Evolutionary conservation across 1,284 basidiomycete genomes (phyloP), one percentile per base, ranked within the genome.

Genomic region (Malassezia restricta): DNA sequence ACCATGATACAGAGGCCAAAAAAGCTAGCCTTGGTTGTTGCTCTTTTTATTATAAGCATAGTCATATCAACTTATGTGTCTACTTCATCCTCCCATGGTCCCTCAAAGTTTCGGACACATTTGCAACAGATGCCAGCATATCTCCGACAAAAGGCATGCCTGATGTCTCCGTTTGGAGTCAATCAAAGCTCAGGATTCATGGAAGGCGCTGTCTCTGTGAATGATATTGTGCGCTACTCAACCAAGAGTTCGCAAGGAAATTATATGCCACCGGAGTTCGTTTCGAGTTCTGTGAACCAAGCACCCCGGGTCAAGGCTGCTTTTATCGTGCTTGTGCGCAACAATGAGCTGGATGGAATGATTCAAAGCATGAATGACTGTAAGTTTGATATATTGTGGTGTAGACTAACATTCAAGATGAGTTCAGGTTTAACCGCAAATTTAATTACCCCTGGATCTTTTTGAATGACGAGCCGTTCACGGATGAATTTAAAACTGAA

Each of bases 371-470:
- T 75, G 43, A 48, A 58, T 4, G 53, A 59, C 43, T 43, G 56
- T 55, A 44, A 15, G 56, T 56, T 1, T 1, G n/a, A 7, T n/a
- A 0, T 39, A 8, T 20, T n/a, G 42, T 35, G 15, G 27, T 8
- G 54, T 5, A n/a, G 8, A 11, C 1, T 38, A 8, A 30, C 17
- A 35, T 43, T 24, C 12, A 28, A 12, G 55, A 61, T 38, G 57
- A 64, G 58, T 54, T 57, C 42, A 63, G 68, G 12, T 74, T 74
- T 61, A 73, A 73, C 54, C 56, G 59, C 28, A 65, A 65, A 37
- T 71, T 65, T 44, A 62, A 68, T 43, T 76, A 76, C 44, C 72
- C 74, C 7, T 76, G 71, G 61, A 63, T 74, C 54, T 75, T 76
- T 55, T 57, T 76, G 29, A 76, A 75, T 59, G 65, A 63, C 30